Evolutionary conservation across 805 yeast genomes (phyloP), one percentile per base, ranked within the genome.

Genomic region (Starmerella kuoi): DNA sequence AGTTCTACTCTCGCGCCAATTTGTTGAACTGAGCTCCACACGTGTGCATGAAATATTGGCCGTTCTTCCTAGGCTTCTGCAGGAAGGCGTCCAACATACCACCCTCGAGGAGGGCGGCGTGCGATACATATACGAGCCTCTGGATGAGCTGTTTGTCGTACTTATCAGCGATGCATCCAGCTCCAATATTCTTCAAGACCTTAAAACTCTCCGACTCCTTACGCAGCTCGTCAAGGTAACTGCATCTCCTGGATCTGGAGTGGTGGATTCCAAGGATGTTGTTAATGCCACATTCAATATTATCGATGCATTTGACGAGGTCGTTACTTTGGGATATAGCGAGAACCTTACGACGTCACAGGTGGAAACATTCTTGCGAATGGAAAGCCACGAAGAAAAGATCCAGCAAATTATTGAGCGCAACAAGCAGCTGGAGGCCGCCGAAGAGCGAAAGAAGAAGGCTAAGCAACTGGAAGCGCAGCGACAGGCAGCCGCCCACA

Each of bases 311-410:
- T 88, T 91, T 57, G 98, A 91, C 61, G 98, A 91, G 64, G 82
- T 91, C 42, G 76, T 91, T 53, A 76, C 77, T 40, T 68, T 84
- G 64, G 98, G 98, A 15, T 85, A 79, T 67, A 77, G 83, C 51
- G 99, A 91, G 61, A 81, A 85, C 62, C 66, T 88, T 51, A 75
- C 91, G 1, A 61, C 79, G 50, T 61, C 77, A 46, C 97, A 91
- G 66, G 81, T 91, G 50, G 76, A 74, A 61, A 83, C 93, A 11
- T 88, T 83, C 64, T 68, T 91, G 66, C 88, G 85, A 59, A 88
- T 91, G 97, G 97, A 91, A 64, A 82, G 94, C 31, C 96, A 91
- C 61, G 98, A 91, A 65, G 99, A 91, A 66, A 88, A 84, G 69
- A 88, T 93, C 58, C 97, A 91, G 68, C 96, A 91, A 61, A 87